phyloP scores from a whole-genome alignment of 2,329 filamentous ascomycete species.

The Epichloe glyceriae region DNA sequence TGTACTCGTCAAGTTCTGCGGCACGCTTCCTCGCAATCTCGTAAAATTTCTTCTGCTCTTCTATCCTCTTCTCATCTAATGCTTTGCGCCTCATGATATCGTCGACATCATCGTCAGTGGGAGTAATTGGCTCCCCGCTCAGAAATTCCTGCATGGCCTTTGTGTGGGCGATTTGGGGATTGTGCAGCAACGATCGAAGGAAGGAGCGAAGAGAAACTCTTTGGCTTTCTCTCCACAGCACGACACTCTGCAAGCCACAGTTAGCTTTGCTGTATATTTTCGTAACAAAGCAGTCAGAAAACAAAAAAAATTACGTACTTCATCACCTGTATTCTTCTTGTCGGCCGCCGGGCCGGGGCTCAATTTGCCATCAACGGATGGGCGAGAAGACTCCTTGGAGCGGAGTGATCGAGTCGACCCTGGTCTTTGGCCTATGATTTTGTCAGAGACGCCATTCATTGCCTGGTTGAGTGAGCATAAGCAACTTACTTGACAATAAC shows the following conservation, averaged over 20 bases:
- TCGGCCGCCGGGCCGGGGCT: slow-evolving; percentile 11
- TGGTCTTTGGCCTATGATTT: slow-evolving; percentile 3
- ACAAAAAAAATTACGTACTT: slow-evolving; percentile 10
- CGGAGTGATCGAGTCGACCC: slow-evolving; percentile 19
- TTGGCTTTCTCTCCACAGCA: slow-evolving; percentile 76
- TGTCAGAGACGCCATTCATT: background rate
- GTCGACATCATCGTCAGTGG: slow-evolving; percentile 69
- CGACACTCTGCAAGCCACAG: slow-evolving; percentile 30
- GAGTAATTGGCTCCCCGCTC: slow-evolving; percentile 53
- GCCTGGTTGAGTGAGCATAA: background rate
- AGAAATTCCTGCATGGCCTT: slow-evolving; percentile 78
- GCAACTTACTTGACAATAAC: slow-evolving; percentile 10
- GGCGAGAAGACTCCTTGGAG: slow-evolving; percentile 18
- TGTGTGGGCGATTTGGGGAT: slow-evolving; percentile 70
- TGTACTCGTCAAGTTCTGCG: slow-evolving; percentile 89
- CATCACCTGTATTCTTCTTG: slow-evolving; percentile 10
- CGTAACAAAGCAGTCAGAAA: background rate
- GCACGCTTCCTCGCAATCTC: slow-evolving; percentile 86
- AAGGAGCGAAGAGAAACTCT: slow-evolving; percentile 85
- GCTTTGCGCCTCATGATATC: slow-evolving; percentile 71
- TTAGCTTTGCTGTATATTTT: slow-evolving; percentile 12
- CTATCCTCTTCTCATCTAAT: slow-evolving; percentile 76
- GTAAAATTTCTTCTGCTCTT: slow-evolving; percentile 90
- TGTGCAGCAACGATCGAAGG: slow-evolving; percentile 72
- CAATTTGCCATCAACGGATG: slow-evolving; percentile 19